Evolutionary conservation across 148 eudicot genomes (phyloP).

Genomic region (Camellia sinensis): DNA sequence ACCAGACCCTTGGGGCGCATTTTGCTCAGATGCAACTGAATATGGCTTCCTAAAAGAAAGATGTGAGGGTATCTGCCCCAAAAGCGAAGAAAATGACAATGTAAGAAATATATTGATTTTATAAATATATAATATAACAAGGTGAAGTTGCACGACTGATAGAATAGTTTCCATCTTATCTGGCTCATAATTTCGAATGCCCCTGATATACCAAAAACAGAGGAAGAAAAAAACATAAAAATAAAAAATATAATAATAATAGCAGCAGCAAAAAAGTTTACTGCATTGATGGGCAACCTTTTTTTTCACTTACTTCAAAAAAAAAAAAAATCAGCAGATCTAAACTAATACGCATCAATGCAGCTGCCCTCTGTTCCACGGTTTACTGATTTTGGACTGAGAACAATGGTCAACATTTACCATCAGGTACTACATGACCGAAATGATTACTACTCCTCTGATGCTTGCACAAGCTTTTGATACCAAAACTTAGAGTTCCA

Average conservation of each 20-base stretch:
- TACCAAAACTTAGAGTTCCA: too few relatives aligned
- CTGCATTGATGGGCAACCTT: too few relatives aligned
- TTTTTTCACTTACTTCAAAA: background rate
- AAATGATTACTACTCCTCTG: too few relatives aligned
- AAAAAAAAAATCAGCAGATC: background rate
- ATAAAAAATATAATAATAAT: background rate
- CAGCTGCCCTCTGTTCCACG: too few relatives aligned
- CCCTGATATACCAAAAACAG: background rate
- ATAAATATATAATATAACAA: background rate
- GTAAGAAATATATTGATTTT: background rate
- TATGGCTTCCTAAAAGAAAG: conserved; percentile 52
- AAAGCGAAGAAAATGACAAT: conserved; percentile 12
- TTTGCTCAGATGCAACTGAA: conserved; percentile 42
- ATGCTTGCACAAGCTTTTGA: too few relatives aligned
- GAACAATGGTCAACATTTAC: too few relatives aligned
- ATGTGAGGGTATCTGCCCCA: conserved; percentile 53
- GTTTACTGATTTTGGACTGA: too few relatives aligned
- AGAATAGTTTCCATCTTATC: background rate
- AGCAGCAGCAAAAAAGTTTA: background rate
- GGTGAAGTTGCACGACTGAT: background rate
- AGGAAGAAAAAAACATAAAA: background rate
- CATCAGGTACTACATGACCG: too few relatives aligned
- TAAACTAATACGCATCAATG: too few relatives aligned
- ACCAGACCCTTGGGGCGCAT: conserved; percentile 43
- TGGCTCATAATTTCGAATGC: background rate